A percentile compares a stretch with the other conserved stretches of the same genome.
Conservation (phyloP, 2,329 filamentous ascomycete species). For the Byssoonygena ceratinophila region DNA sequence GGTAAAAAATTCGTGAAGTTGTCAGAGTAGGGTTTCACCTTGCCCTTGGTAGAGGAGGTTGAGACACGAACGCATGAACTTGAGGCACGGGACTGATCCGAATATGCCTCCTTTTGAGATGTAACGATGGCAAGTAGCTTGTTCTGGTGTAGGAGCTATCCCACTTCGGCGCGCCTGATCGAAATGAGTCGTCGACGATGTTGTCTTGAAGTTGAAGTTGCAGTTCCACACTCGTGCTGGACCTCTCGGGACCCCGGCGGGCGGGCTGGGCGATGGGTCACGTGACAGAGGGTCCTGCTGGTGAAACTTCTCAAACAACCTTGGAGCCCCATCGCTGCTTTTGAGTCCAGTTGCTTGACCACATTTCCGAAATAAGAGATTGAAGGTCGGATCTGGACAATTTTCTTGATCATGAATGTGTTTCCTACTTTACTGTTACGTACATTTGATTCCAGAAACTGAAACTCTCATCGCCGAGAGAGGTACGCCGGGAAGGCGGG, state of each 20-base stretch:
- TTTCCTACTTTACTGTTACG: background rate
- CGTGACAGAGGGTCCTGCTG: background rate
- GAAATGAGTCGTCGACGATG: background rate
- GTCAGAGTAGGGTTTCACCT: conserved; percentile 12
- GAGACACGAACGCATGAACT: conserved; percentile 10
- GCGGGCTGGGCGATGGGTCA: background rate
- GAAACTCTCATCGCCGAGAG: conserved; percentile 3
- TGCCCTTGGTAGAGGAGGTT: background rate
- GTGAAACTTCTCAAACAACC: conserved; percentile 9
- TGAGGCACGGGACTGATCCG: background rate
- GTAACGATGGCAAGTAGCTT: background rate
- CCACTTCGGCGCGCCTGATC: background rate
- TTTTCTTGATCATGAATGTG: background rate
- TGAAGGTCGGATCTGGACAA: background rate
- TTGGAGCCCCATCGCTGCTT: background rate
- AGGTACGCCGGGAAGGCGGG: background rate
- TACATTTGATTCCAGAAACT: background rate
- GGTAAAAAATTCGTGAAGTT: conserved; percentile 5
- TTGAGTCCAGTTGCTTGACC: background rate
- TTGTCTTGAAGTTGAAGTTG: background rate
- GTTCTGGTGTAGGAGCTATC: background rate
- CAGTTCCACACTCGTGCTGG: no score
- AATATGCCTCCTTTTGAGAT: conserved; percentile 1
- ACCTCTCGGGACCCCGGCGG: no score
- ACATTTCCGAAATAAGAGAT: background rate